Evolutionary conservation across 345 rosid genomes (phyloP), one percentile per base, ranked within the genome.

Genomic region (Populus deltoides): DNA sequence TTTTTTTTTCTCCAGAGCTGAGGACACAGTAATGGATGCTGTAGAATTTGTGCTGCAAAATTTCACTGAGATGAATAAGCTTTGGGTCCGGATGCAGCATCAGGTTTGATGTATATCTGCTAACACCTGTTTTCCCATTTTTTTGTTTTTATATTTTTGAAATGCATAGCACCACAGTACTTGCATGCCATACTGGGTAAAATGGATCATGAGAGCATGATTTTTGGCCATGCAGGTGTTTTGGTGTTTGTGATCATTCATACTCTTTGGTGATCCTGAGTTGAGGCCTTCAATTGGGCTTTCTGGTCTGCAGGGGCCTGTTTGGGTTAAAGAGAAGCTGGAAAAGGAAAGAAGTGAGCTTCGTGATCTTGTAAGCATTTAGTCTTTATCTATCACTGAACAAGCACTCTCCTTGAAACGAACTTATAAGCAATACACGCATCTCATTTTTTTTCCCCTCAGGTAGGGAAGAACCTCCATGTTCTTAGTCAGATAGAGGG

Each of bases 261-360:
- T 86, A 83, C 90, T 90, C 92, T 92, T 93, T 87, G 94, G 89
- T 91, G 94, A 92, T 88, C 92, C 90, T 93, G 91, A 88, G 94
- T 89, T 93, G 97, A 96, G 90, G 95, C 89, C 90, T 92, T 94
- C 95, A 92, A 85, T 91, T 85, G 91, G 97, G 93, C 90, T 92
- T 93, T 93, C 94, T 96, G 92, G 97, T 92, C 93, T 96, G 97
- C 98, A 96, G 99, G 99, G 98, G 86, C 98, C 97, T 87, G 88
- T 88, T 87, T 92, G 99, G 81, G 97, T 86, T 68, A 96, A 90
- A 93, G 98, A 96, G 83, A 93, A 85, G 82, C 95, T 94, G 87
- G 99, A 96, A 83, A 96, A 89, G 83, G 99, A 96, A 84, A 92
- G 98, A 91, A 92, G 90, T 89, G 97, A 96, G 91, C 98, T 96